Evolutionary conservation across 495 filamentous ascomycete species (phyloP), one percentile per base, ranked within the genome.

Genomic region (Penicillium parvum): DNA sequence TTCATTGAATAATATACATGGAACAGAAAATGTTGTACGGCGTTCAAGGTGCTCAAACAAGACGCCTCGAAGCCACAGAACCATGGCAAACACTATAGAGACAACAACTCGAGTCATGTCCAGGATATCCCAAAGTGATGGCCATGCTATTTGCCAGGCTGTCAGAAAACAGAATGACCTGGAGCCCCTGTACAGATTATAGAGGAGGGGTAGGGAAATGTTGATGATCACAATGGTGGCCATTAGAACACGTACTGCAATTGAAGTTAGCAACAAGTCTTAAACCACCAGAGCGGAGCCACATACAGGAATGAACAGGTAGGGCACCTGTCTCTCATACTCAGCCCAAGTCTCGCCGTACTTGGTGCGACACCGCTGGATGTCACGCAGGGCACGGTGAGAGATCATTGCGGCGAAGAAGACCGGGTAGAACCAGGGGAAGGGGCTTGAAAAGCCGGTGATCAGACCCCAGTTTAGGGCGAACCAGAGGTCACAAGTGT

Each of bases 341-440:
- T 96, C 85, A 32, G 69, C 64, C 92, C 92, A 98, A 30, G 86
- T 83, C 38, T 89, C 84, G 19, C 92, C 92, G 69, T 98, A 98
- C 76, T 89, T 96, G 58, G 68, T 75, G 28, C 81, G 75, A 69
- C 92, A 98, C 42, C 83, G 74, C 52, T 85, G 73, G 45, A 94
- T 90, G 66, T 98, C 92, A 42, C 92, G 79, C 58, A 72, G 73
- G 15, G 88, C 85, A 42, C 92, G 86, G 68, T 98, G 92, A 11
- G 79, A 69, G 60, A 98, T 97, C 92, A 98, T 97, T 55, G 65
- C 71, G 17, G 74, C 69, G 63, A 98, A 98, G 73, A 98, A 98
- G 29, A 86, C 62, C 9, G 90, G 87, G 56, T 97, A 95, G 65
- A 98, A 98, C 90, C 91, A 98, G 2, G 92, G 92, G 69, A 97